Conservation (phyloP, 768 basidiomycete genomes). For the Calocybe indica region DNA sequence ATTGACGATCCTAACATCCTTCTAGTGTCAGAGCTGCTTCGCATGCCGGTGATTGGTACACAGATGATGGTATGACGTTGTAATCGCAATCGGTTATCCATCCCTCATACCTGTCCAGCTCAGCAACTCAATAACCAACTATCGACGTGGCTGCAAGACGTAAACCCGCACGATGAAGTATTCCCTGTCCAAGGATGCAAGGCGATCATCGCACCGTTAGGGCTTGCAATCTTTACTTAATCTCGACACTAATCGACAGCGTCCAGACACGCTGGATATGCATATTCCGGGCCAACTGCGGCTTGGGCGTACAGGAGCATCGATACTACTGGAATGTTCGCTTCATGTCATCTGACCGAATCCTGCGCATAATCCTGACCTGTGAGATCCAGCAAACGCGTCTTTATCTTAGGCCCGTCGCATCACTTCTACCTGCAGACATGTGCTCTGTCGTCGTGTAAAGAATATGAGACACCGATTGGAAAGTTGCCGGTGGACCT, state of each 20-base stretch:
- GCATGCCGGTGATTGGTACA: constrained; percentile 93
- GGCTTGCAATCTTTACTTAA: constrained; percentile 8
- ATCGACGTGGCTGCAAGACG: constrained; percentile 53
- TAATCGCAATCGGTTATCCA: constrained; percentile 3
- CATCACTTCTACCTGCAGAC: constrained; percentile 86
- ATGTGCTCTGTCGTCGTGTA: constrained; percentile 81
- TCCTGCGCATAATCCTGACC: constrained; percentile 3
- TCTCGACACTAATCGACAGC: not conserved
- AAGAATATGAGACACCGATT: constrained; percentile 77
- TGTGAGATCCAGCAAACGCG: constrained; percentile 59
- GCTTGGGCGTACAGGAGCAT: constrained; percentile 96
- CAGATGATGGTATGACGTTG: constrained; percentile 45
- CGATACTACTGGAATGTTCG: constrained; percentile 72
- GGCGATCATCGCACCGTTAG: constrained; percentile 96
- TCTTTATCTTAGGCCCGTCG: constrained; percentile 94
- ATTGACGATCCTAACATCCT: constrained; percentile 4
- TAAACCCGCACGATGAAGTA: constrained; percentile 32
- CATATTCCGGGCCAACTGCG: constrained; percentile 89
- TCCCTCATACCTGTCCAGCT: constrained; percentile 31
- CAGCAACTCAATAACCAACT: constrained; percentile 58
- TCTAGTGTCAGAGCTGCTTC: constrained; percentile 47
- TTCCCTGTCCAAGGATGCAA: constrained; percentile 66
- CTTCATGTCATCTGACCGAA: constrained; percentile 18
- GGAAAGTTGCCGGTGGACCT: constrained; percentile 77
- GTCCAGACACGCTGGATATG: constrained; percentile 88